Conservation (phyloP, 2,329 filamentous ascomycete genomes). For the Claviceps sp. region DNA sequence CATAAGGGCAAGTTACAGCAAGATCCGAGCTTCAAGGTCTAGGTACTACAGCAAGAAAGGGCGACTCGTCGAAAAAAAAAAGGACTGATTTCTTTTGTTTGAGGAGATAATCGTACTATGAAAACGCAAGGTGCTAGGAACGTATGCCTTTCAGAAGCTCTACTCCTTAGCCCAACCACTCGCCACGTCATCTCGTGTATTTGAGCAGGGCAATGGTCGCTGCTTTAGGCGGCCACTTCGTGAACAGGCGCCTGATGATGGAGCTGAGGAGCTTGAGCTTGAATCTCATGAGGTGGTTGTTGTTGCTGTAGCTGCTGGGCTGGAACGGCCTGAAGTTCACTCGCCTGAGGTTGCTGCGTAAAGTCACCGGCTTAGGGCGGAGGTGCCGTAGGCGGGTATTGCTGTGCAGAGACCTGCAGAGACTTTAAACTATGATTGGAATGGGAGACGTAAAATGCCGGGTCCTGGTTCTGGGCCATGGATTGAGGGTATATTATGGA, state of each 20-base stretch:
- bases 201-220: too few species aligned
- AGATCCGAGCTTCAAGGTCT: too few species aligned
- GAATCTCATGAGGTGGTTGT: not conserved
- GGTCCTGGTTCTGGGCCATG: constrained; percentile 2
- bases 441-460: constrained; percentile 16
- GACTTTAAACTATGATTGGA: constrained; percentile 4
- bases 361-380: constrained; percentile 9
- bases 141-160: too few species aligned
- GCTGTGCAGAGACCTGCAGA: constrained; percentile 8
- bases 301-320: not conserved
- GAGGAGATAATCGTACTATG: too few species aligned
- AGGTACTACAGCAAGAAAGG: too few species aligned
- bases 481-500: not conserved
- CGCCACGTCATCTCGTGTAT: too few species aligned
- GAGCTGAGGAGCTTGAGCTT: not conserved
- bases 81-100: too few species aligned
- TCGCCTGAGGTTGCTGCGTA: constrained; percentile 11
- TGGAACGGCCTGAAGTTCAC: constrained; percentile 10
- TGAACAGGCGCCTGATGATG: constrained; percentile 8
- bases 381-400: constrained; percentile 9
- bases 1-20: too few species aligned
- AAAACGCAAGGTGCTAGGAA: too few species aligned
- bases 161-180: too few species aligned
- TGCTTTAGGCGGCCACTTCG: constrained; percentile 14
- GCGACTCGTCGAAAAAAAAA: too few species aligned